These are phyloP conservation scores for Amphicarpaea edgeworthii DNA, from an alignment of 306 rosid species.

Conservation along the genomic window DNA sequence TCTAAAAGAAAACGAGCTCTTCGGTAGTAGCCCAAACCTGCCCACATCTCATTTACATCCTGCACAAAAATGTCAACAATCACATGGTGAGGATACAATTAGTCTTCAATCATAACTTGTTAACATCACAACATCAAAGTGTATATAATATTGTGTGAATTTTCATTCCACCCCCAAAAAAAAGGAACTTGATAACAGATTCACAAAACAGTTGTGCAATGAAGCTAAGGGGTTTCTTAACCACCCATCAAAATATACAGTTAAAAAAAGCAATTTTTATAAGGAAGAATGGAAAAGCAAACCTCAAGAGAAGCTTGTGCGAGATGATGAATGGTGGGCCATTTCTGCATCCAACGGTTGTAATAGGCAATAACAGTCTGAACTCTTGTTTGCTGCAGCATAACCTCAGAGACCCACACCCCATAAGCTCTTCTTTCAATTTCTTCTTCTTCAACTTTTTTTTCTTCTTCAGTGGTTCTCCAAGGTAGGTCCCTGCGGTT, in stretches of 20 bases:
- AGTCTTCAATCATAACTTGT: too few relatives aligned
- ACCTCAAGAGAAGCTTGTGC: conserved; percentile 88
- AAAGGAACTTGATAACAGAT: not conserved
- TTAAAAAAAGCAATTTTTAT: not conserved
- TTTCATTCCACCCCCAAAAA: not conserved
- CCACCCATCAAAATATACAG: not conserved
- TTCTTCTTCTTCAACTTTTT: conserved; percentile 28
- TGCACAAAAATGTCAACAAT: conserved; percentile 46
- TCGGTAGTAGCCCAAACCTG: conserved; percentile 94
- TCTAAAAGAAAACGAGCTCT: conserved; percentile 91
- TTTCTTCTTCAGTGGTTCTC: conserved; percentile 50
- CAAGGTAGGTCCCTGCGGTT: conserved; percentile 87
- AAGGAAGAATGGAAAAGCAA: not conserved
- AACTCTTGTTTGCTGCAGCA: conserved; percentile 95
- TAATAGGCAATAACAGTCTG: conserved; percentile 77
- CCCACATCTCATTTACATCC: conserved; percentile 98
- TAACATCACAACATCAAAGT: conserved; percentile 24
- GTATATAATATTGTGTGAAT: conserved; percentile 18
- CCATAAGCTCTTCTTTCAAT: conserved; percentile 69
- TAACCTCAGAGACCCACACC: conserved; percentile 92
- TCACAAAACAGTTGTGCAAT: not conserved
- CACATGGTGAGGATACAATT: conserved; percentile 20
- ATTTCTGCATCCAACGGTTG: conserved; percentile 82
- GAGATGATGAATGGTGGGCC: conserved; percentile 83
- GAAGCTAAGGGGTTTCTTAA: not conserved